Conservation (phyloP, 1,284 basidiomycete species). For the Irpex lacteus region DNA sequence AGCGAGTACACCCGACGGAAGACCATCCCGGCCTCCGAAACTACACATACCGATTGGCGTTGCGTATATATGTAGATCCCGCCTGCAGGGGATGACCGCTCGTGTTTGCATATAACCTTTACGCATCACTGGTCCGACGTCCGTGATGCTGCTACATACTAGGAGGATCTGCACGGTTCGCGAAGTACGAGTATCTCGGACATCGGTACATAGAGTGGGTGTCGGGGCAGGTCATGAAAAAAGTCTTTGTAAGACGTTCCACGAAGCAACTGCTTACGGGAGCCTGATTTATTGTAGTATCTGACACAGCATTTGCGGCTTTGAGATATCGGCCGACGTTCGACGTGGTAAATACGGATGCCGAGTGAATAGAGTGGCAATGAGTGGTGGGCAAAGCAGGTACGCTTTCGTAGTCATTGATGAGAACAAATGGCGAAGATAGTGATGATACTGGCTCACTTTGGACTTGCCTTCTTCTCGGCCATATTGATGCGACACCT, state of each 20-base stretch:
- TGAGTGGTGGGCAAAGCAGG: too few species aligned
- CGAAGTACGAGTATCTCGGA: background rate
- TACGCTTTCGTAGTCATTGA: background rate
- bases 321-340: background rate
- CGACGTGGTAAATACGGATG: too few species aligned
- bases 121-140: background rate
- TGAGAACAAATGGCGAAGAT: background rate
- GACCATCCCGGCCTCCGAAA: background rate
- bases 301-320: too few species aligned
- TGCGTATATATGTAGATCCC: too few species aligned
- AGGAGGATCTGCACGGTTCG: background rate
- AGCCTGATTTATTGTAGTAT: background rate
- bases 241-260: background rate
- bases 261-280: background rate
- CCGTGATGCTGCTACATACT: background rate
- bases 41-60: too few species aligned
- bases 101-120: background rate
- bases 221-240: background rate
- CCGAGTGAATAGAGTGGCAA: too few species aligned
- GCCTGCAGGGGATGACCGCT: background rate
- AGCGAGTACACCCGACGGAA: background rate
- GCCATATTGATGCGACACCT: too few species aligned
- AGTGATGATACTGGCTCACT: background rate
- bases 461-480: background rate
- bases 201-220: background rate